A percentile compares a stretch with the other conserved stretches of the same genome.
Evolutionary conservation across 148 eudicot species (phyloP).

Genomic region (Pouteria glomerata): DNA sequence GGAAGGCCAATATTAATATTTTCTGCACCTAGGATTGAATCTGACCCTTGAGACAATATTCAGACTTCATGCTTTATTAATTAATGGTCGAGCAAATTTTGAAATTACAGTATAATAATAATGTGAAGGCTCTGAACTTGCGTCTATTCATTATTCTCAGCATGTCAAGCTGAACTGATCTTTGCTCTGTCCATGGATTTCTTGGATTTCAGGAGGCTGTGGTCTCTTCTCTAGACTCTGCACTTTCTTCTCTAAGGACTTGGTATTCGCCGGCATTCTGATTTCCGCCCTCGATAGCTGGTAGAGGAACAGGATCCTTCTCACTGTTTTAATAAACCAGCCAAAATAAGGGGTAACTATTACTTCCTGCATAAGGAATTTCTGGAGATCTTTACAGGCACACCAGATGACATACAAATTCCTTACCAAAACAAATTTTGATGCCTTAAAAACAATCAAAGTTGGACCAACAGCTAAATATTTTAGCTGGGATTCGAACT

Average conservation of each 20-base stretch:
- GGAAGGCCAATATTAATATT: not conserved
- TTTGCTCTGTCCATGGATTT: not conserved
- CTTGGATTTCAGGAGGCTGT: conserved; percentile 3
- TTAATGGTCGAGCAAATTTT: not conserved
- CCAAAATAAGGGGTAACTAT: not conserved
- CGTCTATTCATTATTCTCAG: not conserved
- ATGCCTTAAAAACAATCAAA: not conserved
- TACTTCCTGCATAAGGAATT: not conserved
- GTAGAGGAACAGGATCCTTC: conserved; percentile 17
- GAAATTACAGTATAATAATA: not conserved
- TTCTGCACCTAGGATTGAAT: not conserved
- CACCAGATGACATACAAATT: too few species aligned
- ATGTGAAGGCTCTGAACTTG: not conserved
- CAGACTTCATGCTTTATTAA: not conserved
- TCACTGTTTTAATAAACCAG: conserved; percentile 23
- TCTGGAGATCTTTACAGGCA: too few species aligned
- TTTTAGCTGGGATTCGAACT: too few species aligned
- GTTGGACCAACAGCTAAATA: too few species aligned
- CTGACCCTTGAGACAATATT: not conserved
- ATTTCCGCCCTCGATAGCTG: conserved; percentile 18
- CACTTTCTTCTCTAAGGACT: conserved; percentile 29
- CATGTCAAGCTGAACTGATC: not conserved
- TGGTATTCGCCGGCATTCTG: conserved; percentile 18
- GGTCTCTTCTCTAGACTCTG: conserved; percentile 24
- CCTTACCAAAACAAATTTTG: not conserved